Conservation (phyloP, 768 basidiomycete genomes). For the Aureoboletus auriporus region DNA sequence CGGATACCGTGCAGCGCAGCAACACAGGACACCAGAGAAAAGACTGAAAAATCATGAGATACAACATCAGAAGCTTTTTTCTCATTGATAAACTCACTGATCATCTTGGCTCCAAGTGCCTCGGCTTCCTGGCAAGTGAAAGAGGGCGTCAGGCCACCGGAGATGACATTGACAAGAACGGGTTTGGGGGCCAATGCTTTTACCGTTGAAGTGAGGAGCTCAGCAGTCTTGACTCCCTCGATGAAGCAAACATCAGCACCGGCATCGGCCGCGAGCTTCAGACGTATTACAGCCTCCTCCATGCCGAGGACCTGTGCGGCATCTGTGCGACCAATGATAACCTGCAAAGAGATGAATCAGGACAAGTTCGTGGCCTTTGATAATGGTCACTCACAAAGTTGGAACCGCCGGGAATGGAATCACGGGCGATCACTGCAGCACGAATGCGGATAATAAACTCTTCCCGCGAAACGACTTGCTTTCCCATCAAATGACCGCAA, state of each 20-base stretch:
- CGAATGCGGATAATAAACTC: conserved; percentile 72
- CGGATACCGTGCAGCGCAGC: conserved; percentile 76
- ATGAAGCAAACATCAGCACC: conserved; percentile 83
- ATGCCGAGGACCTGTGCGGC: conserved; percentile 76
- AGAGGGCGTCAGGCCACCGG: conserved; percentile 71
- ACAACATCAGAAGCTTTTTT: no score
- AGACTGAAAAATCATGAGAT: conserved; percentile 41
- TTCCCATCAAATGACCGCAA: conserved; percentile 76
- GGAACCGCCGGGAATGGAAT: conserved; percentile 68
- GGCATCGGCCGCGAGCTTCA: conserved; percentile 66
- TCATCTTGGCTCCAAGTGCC: conserved; percentile 67
- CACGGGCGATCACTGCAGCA: conserved; percentile 73
- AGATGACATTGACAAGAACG: conserved; percentile 77
- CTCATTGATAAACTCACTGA: conserved; percentile 47
- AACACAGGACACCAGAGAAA: conserved; percentile 72
- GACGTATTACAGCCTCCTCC: conserved; percentile 65
- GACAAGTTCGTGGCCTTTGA: no score
- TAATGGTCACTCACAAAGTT: conserved; percentile 52
- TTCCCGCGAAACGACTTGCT: conserved; percentile 77
- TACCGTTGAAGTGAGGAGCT: conserved; percentile 61
- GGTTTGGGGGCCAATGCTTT: conserved; percentile 69
- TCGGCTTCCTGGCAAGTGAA: conserved; percentile 71
- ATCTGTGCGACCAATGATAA: conserved; percentile 74
- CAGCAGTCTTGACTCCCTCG: conserved; percentile 69
- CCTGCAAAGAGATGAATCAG: conserved; percentile 30